Base-by-base conservation (phyloP, 2,329 filamentous ascomycete genomes). In the Xylaria hypoxylon region DNA sequence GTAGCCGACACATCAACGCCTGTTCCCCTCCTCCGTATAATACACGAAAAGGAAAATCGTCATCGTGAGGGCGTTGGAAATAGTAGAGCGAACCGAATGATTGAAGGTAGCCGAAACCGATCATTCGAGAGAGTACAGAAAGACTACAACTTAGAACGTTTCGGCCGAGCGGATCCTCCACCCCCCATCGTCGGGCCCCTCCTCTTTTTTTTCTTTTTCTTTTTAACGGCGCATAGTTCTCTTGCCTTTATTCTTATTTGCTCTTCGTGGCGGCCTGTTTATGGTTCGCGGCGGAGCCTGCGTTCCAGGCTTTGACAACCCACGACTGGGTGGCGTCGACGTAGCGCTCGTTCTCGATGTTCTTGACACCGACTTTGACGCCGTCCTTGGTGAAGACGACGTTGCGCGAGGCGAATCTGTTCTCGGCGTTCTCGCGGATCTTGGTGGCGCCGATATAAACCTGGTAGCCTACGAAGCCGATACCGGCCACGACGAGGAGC, bases 371-470 rank as follows among this genome's bases (percentile, higher is more conserved):
- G 50, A 94, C 90, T 67, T 87, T 86, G 67, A 92, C 80, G 62
- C 92, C 92, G 63, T 93, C 91, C 77, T 92, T 92, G 44, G 89
- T 90, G 79, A 93, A 91, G 45, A 88, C 83, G 63, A 94, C 86
- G 77, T 94, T 91, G 81, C 91, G 92, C 80, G 88, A 88, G 77
- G 90, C 88, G 87, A 94, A 91, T 75, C 88, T 88, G 79, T 90
- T 84, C 55, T 85, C 86, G 52, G 91, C 90, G 65, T 86, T 84
- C 66, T 87, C 82, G 67, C 87, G 85, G 73, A 94, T 89, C 77
- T 91, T 85, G 79, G 83, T 84, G 62, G 87, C 84, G 79, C 88
- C 89, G 61, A 91, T 79, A 79, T 91, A 94, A 77, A 94, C 85
- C 67, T 92, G 89, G 79, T 93, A 93, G 67, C 87, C 86, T 64